These are phyloP conservation scores for Raddia guianensis DNA, from an alignment of 176 grass and related monocot species.

Conservation along the genomic window DNA sequence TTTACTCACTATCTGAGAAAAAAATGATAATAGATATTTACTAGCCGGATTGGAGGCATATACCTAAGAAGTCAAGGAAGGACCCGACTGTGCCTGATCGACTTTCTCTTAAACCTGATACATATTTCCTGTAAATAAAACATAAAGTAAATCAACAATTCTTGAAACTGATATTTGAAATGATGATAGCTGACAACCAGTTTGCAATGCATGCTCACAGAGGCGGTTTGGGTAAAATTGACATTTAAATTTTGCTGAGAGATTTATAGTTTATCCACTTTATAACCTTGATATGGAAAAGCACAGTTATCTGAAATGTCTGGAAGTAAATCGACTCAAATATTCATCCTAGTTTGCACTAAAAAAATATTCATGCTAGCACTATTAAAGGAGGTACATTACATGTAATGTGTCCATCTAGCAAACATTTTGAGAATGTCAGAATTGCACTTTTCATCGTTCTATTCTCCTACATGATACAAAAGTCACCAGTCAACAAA, in stretches of 20 bases:
- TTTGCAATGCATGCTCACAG: conserved; percentile 1
- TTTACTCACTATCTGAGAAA: no score
- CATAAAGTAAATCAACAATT: conserved; percentile 5
- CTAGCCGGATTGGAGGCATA: background rate
- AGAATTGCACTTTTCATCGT: background rate
- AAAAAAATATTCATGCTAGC: background rate
- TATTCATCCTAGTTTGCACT: background rate
- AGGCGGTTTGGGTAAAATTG: background rate
- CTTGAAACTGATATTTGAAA: background rate
- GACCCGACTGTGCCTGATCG: conserved; percentile 62
- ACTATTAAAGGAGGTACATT: background rate
- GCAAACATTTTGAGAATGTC: background rate
- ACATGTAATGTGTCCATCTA: background rate
- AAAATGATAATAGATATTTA: background rate
- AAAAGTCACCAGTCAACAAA: background rate
- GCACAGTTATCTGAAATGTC: conserved; percentile 18
- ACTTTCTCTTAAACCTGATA: conserved; percentile 78
- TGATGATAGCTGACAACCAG: background rate
- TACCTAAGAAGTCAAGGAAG: conserved; percentile 75
- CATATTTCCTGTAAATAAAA: conserved; percentile 67
- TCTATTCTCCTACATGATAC: conserved; percentile 17
- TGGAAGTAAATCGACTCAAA: background rate
- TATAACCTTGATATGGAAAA: background rate
- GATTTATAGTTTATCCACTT: background rate
- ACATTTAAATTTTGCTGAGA: background rate